Percentiles rank a stretch among this genome's conserved stretches.
phyloP scores from a whole-genome alignment of 768 basidiomycete species.

The Boletus tomentosulus region DNA sequence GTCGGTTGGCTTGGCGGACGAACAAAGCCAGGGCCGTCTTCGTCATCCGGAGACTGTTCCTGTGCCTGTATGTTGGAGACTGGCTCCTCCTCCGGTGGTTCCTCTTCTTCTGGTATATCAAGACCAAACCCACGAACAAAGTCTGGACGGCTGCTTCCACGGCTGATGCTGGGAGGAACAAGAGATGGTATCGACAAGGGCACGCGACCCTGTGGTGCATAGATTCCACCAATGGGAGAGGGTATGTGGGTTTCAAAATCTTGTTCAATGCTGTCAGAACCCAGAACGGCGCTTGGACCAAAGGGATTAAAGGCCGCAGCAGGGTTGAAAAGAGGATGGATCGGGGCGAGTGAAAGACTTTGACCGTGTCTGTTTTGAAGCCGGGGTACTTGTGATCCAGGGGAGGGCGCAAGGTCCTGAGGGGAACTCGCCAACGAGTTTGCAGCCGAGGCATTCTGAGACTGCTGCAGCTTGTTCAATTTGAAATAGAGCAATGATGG shows the following conservation, averaged over 20 bases:
- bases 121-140: slow-evolving; percentile 78
- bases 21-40: slow-evolving; percentile 11
- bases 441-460: slow-evolving; percentile 48
- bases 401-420: slow-evolving; percentile 53
- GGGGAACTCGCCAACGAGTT: slow-evolving; percentile 64
- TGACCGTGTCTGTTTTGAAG: slow-evolving; percentile 64
- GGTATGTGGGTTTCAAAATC: slow-evolving; percentile 21
- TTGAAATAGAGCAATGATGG: slow-evolving; percentile 79
- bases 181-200: slow-evolving; percentile 45
- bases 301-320: slow-evolving; percentile 59
- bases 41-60: slow-evolving; percentile 38
- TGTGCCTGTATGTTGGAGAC: slow-evolving; percentile 20
- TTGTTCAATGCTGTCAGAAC: slow-evolving; percentile 43
- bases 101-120: slow-evolving; percentile 73
- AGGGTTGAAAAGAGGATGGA: slow-evolving; percentile 33
- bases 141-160: slow-evolving; percentile 58
- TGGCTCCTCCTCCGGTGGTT: slow-evolving; percentile 48
- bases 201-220: slow-evolving; percentile 55
- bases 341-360: slow-evolving; percentile 63
- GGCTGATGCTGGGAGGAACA: slow-evolving; percentile 40
- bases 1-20: slow-evolving; percentile 24
- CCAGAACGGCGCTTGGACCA: slow-evolving; percentile 51
- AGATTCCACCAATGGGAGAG: slow-evolving; percentile 33
- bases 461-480: slow-evolving; percentile 77
- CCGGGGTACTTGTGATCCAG: slow-evolving; percentile 34